phyloP scores from a whole-genome alignment of 768 basidiomycete genomes.

The Phlegmacium glaucopus region DNA sequence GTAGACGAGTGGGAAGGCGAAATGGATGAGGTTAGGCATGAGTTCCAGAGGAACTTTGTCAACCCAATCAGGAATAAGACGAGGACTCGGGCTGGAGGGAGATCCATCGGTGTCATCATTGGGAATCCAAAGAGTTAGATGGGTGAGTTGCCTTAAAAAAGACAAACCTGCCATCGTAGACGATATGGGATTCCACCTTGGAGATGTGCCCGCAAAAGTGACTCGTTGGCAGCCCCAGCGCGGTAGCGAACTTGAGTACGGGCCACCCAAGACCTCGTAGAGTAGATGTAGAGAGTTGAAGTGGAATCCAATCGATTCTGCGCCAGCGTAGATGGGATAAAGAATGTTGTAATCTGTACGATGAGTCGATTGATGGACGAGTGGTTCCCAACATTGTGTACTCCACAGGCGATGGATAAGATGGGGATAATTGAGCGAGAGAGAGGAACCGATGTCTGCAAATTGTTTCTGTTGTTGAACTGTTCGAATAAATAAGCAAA shows the following conservation, averaged over 20 bases:
- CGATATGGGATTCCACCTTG: constrained; percentile 31
- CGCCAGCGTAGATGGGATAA: constrained; percentile 24
- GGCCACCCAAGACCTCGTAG: constrained; percentile 25
- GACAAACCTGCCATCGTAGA: constrained; percentile 24
- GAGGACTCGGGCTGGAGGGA: constrained; percentile 1
- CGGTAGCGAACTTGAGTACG: constrained; percentile 5
- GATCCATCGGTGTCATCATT: background rate
- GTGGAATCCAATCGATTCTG: constrained; percentile 30
- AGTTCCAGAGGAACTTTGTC: constrained; percentile 26
- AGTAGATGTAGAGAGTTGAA: constrained; percentile 31
- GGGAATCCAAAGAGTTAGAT: constrained; percentile 32
- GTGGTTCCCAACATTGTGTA: constrained; percentile 25
- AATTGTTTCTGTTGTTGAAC: constrained; percentile 25
- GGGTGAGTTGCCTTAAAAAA: constrained; percentile 35
- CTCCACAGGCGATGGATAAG: constrained; percentile 33
- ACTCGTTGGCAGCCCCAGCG: constrained; percentile 27
- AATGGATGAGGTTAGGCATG: constrained; percentile 30
- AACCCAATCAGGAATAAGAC: constrained; percentile 21
- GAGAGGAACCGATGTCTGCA: constrained; percentile 9
- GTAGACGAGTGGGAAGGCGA: constrained; percentile 26
- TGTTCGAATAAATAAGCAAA: constrained; percentile 29
- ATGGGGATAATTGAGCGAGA: constrained; percentile 28
- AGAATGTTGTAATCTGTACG: constrained; percentile 19
- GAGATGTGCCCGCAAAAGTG: constrained; percentile 26
- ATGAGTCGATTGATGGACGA: constrained; percentile 14